These are phyloP conservation scores for Komagataella ulmi DNA, from an alignment of 805 yeast genomes.

Conservation along the genomic window DNA sequence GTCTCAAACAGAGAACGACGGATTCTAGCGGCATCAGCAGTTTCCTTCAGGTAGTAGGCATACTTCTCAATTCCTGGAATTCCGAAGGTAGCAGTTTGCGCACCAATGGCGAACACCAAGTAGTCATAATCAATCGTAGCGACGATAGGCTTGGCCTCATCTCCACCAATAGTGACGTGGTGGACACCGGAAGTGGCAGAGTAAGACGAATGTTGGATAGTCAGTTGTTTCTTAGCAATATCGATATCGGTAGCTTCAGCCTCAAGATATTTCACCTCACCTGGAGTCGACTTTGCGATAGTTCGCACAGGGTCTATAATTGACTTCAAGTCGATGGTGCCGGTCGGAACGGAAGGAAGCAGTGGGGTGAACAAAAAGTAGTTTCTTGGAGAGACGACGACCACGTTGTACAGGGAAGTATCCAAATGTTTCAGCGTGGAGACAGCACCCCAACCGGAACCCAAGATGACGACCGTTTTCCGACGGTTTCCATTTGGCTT, in stretches of 20 bases:
- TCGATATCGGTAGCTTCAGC: constrained; percentile 85
- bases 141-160: constrained; percentile 25
- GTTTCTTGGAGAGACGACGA: constrained; percentile 87
- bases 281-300: constrained; percentile 62
- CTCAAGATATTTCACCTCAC: constrained; percentile 74
- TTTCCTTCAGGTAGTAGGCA: constrained; percentile 83
- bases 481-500: constrained; percentile 39
- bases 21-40: constrained; percentile 75
- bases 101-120: constrained; percentile 88
- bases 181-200: not conserved
- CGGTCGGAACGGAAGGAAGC: constrained; percentile 89
- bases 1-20: constrained; percentile 74
- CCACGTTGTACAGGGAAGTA: constrained; percentile 77
- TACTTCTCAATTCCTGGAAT: constrained; percentile 88
- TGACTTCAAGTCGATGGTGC: constrained; percentile 80
- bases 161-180: not conserved
- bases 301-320: constrained; percentile 89
- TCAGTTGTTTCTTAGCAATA: constrained; percentile 50
- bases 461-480: constrained; percentile 68
- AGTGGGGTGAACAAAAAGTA: constrained; percentile 94
- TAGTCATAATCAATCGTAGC: constrained; percentile 57
- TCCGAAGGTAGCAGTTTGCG: constrained; percentile 88
- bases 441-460: constrained; percentile 94
- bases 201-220: constrained; percentile 41
- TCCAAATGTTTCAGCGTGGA: constrained; percentile 76